Evolutionary conservation across 1,139 yeast species (phyloP).

Genomic region (Debaryomyces subglobosus): DNA sequence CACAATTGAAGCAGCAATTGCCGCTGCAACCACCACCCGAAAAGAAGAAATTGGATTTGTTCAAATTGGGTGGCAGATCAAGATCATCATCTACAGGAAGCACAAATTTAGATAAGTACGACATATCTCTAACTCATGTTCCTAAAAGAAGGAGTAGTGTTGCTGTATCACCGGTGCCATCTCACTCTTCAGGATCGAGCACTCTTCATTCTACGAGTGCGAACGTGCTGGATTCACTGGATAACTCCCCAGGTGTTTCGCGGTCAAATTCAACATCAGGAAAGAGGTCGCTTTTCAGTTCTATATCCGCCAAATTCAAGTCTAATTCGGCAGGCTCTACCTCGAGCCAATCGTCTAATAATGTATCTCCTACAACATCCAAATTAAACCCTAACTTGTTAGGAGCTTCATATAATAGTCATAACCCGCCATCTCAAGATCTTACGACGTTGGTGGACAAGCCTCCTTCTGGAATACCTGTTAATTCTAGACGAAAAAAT

Average conservation of each 20-base stretch:
- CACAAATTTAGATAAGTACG: slow-evolving; percentile 1
- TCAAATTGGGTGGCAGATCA: slow-evolving; percentile 31
- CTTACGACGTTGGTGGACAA: slow-evolving; percentile 24
- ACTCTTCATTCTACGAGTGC: slow-evolving; percentile 74
- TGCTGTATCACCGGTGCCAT: neutral
- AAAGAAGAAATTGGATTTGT: slow-evolving; percentile 21
- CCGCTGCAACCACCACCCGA: slow-evolving; percentile 4
- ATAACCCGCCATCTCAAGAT: slow-evolving; percentile 20
- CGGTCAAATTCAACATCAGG: slow-evolving; percentile 27
- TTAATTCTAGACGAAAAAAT: slow-evolving; percentile 14
- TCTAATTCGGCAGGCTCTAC: slow-evolving; percentile 16
- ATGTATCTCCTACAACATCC: slow-evolving; percentile 15
- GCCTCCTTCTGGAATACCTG: slow-evolving; percentile 24
- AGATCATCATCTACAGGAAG: slow-evolving; percentile 35
- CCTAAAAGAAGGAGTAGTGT: slow-evolving; percentile 12
- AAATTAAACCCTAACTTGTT: slow-evolving; percentile 21
- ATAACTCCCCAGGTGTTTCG: slow-evolving; percentile 20
- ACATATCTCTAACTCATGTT: slow-evolving; percentile 6
- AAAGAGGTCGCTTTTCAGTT: slow-evolving; percentile 50
- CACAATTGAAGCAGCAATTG: slow-evolving; percentile 9
- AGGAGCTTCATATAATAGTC: slow-evolving; percentile 18
- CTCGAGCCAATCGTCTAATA: slow-evolving; percentile 8
- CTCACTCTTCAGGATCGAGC: slow-evolving; percentile 15
- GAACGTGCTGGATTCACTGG: slow-evolving; percentile 23
- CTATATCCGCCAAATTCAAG: slow-evolving; percentile 59